These are phyloP conservation scores for Schoenoplectus triqueter DNA, from an alignment of 202 grass and related monocot genomes.

Conservation along the genomic window DNA sequence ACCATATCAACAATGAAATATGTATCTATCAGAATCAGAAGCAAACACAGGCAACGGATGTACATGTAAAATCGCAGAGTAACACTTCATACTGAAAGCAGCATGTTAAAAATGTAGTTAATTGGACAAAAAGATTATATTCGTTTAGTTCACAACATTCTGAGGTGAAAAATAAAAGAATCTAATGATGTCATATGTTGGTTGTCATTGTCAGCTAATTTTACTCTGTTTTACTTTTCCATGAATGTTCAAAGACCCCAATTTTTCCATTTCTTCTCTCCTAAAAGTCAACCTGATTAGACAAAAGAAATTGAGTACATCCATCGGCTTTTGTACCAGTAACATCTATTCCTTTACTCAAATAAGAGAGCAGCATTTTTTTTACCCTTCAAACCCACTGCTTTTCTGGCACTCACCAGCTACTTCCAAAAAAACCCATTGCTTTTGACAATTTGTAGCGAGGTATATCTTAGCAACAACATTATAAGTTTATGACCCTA, in stretches of 20 bases:
- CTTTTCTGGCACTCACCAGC: too few species aligned
- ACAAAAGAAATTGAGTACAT: background rate
- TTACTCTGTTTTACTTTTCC: background rate
- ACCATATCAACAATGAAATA: background rate
- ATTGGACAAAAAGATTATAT: background rate
- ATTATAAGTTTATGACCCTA: background rate
- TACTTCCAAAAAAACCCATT: too few species aligned
- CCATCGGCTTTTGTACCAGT: background rate
- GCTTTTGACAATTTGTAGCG: background rate
- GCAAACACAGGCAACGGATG: background rate
- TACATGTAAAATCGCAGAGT: background rate
- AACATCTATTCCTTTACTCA: background rate
- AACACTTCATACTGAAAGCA: background rate
- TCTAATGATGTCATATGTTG: background rate
- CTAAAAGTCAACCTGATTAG: conserved; percentile 1
- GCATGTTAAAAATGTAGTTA: background rate
- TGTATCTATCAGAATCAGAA: background rate
- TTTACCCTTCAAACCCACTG: background rate
- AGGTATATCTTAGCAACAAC: background rate
- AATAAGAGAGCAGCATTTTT: background rate
- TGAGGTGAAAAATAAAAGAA: background rate
- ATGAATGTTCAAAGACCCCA: background rate
- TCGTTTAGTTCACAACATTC: background rate
- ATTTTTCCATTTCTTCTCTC: background rate
- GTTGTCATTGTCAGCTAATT: background rate